Evolutionary conservation across 1,284 basidiomycete genomes (phyloP).

Genomic region (Ganoderma meredithae): DNA sequence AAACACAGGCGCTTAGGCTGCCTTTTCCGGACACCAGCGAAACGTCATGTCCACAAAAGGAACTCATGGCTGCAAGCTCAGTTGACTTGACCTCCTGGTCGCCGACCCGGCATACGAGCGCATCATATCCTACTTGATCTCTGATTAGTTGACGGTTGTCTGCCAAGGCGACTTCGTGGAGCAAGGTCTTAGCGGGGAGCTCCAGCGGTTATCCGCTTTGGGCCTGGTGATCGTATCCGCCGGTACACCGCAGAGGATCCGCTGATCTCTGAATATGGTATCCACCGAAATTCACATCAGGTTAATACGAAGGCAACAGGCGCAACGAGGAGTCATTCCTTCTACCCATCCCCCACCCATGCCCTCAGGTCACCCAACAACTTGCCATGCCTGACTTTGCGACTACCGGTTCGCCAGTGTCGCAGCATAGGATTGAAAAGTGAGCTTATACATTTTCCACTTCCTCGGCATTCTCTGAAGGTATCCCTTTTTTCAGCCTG

Average conservation of each 20-base stretch:
- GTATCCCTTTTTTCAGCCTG: background rate
- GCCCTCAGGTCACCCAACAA: background rate
- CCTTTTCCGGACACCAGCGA: background rate
- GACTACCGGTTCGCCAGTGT: background rate
- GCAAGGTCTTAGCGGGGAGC: background rate
- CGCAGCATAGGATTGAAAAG: background rate
- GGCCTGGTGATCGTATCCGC: background rate
- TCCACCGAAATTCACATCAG: background rate
- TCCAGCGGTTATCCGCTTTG: constrained; percentile 2
- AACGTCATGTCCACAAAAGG: too few relatives aligned
- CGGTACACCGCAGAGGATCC: background rate
- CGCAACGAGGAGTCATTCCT: background rate
- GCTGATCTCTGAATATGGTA: background rate
- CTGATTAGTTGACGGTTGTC: background rate
- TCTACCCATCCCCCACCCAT: background rate
- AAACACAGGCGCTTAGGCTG: background rate
- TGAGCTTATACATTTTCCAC: background rate
- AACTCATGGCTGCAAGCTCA: background rate
- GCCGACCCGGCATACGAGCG: background rate
- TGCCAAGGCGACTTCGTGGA: background rate
- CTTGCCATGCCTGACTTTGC: background rate
- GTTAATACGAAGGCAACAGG: background rate
- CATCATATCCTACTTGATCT: background rate
- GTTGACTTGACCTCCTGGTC: background rate
- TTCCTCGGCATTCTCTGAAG: background rate